These are phyloP conservation scores for Vicia villosa DNA, from an alignment of 306 rosid genomes.

Conservation along the genomic window DNA sequence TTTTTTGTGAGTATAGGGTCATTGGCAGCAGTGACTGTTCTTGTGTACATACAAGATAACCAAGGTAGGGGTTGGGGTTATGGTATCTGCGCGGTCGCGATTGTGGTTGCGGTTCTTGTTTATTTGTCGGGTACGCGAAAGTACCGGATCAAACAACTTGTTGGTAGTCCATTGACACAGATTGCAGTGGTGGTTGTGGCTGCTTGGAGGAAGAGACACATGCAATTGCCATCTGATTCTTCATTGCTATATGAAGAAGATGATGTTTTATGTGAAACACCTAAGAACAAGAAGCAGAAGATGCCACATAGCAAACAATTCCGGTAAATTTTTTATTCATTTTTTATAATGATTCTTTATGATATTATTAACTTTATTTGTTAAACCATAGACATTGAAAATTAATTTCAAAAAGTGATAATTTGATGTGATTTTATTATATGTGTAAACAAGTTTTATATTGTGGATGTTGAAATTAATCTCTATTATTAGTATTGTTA, in stretches of 20 bases:
- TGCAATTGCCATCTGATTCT: slow-evolving; percentile 58
- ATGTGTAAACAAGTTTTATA: no score
- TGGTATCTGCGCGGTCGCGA: slow-evolving; percentile 70
- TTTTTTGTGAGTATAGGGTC: slow-evolving; percentile 85
- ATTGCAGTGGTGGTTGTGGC: slow-evolving; percentile 65
- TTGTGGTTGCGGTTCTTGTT: slow-evolving; percentile 51
- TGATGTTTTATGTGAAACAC: background rate
- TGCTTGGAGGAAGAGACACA: slow-evolving; percentile 60
- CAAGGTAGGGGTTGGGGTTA: slow-evolving; percentile 83
- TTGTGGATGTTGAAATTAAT: no score
- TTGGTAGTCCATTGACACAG: slow-evolving; percentile 87
- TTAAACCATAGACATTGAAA: no score
- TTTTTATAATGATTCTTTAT: background rate
- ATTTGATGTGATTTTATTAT: no score
- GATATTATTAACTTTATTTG: background rate
- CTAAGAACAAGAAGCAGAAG: slow-evolving; percentile 52
- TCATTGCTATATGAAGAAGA: slow-evolving; percentile 50
- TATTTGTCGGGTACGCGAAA: slow-evolving; percentile 69
- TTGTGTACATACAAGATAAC: slow-evolving; percentile 78
- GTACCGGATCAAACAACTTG: slow-evolving; percentile 71
- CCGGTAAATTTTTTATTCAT: slow-evolving; percentile 45
- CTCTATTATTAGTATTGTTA: no score
- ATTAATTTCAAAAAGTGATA: no score
- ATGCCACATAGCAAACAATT: slow-evolving; percentile 70
- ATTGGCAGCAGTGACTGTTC: slow-evolving; percentile 67